Evolutionary conservation across 2,329 filamentous ascomycete species (phyloP), one percentile per base, ranked within the genome.

Genomic region (Colletotrichum tabaci): DNA sequence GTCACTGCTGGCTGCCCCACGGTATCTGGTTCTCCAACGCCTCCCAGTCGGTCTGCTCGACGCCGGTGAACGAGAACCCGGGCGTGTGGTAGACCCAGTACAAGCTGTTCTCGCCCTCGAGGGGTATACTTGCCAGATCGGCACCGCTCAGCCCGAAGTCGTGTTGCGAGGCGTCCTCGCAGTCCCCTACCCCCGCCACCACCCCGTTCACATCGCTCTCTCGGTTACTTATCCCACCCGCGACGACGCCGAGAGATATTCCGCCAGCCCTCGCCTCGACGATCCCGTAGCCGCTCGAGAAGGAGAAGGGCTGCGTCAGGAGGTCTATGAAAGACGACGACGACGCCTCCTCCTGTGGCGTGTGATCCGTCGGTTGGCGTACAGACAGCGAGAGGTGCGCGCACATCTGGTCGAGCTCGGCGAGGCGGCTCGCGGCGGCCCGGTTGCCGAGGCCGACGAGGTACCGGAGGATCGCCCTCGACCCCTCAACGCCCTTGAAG

Each of bases 371-470:
- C 1, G 23, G 44, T 3, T 42, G 56, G 12, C 53, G 23, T 12
- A 61, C n/a, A 9, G 66, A 49, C 10, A 68, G 18, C 2, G 56
- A 66, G 8, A 72, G 50, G 26, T 72, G 66, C 23, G 56, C 26
- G 30, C 66, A 72, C 70, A 72, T 72, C 50, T 72, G 70, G 18
- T 72, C 66, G 30, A 72, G 49, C 21, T 72, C 70, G 0, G 70
- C 57, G 0, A 69, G 57, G 15, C 70, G 61, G 1, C 62, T 70
- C 2, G 56, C 70, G 4, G 70, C 70, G 12, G 70, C 61, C 2
- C 70, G 61, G 35, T 72, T 72, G 10, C 70, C 70, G 7, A 66
- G 66, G 6, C 30, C 40, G 16, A 62, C 70, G 38, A 70, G 26
- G 12, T 72, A 72, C n/a, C 30, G 35, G 0, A 72, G 57, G 10